phyloP scores from a whole-genome alignment of 2,329 filamentous ascomycete genomes.

The Rhynchosporium agropyri region DNA sequence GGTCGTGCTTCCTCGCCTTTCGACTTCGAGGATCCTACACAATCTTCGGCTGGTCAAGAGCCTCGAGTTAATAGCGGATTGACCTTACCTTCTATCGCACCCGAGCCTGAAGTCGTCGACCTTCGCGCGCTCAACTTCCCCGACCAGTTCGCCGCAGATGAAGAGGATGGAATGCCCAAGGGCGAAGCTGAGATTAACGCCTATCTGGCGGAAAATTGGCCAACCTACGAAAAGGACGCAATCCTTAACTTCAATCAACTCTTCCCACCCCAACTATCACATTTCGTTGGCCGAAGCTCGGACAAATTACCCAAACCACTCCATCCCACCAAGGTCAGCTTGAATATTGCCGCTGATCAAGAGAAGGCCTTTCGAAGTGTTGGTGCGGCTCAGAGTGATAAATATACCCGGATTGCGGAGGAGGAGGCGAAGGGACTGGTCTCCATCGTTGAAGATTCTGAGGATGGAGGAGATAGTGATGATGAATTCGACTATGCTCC shows the following conservation, averaged over 20 bases:
- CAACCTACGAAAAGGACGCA: constrained; percentile 74
- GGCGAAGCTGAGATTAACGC: constrained; percentile 75
- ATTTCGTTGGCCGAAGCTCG: constrained; percentile 78
- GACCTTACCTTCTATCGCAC: constrained; percentile 30
- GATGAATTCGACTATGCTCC: constrained; percentile 55
- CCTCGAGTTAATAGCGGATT: constrained; percentile 28
- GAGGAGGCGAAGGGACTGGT: constrained; percentile 53
- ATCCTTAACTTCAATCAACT: constrained; percentile 80
- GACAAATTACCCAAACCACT: constrained; percentile 79
- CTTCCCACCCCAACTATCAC: constrained; percentile 77
- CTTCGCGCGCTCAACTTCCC: constrained; percentile 52
- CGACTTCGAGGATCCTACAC: constrained; percentile 32
- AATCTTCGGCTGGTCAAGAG: constrained; percentile 28
- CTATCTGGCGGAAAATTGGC: constrained; percentile 77
- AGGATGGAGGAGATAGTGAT: constrained; percentile 47
- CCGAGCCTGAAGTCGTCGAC: constrained; percentile 30
- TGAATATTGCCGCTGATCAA: constrained; percentile 85
- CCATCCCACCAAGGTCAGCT: constrained; percentile 81
- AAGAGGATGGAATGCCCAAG: constrained; percentile 67
- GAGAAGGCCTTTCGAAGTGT: constrained; percentile 83
- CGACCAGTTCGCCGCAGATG: constrained; percentile 44
- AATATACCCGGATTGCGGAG: constrained; percentile 60
- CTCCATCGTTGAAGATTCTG: constrained; percentile 46
- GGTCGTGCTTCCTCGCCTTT: constrained; percentile 43
- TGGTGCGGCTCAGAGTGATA: constrained; percentile 55